A percentile compares a stretch with the other conserved stretches of the same genome.
phyloP scores from a whole-genome alignment of 495 filamentous ascomycete genomes.

The Penicillium lividum region DNA sequence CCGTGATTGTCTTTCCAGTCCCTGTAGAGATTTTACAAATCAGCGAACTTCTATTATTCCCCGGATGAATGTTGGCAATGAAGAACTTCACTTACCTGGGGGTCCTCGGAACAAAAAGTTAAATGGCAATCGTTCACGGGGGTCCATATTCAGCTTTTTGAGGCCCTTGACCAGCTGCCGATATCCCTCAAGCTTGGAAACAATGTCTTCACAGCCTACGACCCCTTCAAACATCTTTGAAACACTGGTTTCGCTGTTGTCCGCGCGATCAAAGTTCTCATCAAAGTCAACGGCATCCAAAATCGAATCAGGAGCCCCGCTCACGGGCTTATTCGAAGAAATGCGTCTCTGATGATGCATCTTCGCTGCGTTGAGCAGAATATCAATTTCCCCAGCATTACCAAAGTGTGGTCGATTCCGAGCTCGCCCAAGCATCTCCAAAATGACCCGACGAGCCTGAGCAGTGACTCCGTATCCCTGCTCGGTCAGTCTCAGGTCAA shows the following conservation, averaged over 20 bases:
- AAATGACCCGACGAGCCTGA: conserved; percentile 37
- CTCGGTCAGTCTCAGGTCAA: conserved; percentile 53
- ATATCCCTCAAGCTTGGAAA: conserved; percentile 61
- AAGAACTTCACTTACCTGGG: conserved; percentile 45
- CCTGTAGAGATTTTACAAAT: conserved; percentile 35
- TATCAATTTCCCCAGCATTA: conserved; percentile 64
- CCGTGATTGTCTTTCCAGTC: conserved; percentile 75
- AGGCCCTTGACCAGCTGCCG: conserved; percentile 54
- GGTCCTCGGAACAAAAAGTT: conserved; percentile 67
- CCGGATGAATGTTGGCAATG: not conserved
- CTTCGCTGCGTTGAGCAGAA: conserved; percentile 61
- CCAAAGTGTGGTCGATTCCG: conserved; percentile 54
- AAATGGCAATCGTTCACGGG: conserved; percentile 56
- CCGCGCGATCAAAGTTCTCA: conserved; percentile 58
- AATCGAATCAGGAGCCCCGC: conserved; percentile 30
- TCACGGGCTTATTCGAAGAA: conserved; percentile 20
- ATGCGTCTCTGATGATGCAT: conserved; percentile 54
- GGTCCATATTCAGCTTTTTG: conserved; percentile 54
- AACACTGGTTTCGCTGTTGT: conserved; percentile 51
- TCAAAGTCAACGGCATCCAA: conserved; percentile 72
- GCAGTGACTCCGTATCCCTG: conserved; percentile 46
- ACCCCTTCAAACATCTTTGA: conserved; percentile 62
- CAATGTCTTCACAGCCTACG: conserved; percentile 64
- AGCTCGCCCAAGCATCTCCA: conserved; percentile 42
- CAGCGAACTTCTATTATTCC: not conserved